Base-by-base conservation (phyloP, 2,329 filamentous ascomycete genomes). In the Fusarium mexicanum region DNA sequence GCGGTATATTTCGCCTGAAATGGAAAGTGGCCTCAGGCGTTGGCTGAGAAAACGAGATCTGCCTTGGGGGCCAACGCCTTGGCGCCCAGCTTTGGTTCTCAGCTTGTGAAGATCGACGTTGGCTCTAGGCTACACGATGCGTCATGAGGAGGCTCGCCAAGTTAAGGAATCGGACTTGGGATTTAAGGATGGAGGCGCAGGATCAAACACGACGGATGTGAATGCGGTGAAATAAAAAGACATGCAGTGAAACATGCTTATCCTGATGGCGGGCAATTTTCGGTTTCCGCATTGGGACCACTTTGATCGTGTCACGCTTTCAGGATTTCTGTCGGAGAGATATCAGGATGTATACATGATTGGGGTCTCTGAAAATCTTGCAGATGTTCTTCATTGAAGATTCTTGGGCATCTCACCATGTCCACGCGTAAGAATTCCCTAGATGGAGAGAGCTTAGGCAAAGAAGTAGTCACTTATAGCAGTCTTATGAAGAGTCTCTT, bases 231-330 rank as follows among this genome's bases (percentile, higher is more conserved):
- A 29, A 17, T 14, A 13, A n/a, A 37, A 9, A 37, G 5, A 13
- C 10, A n/a, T 17, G 3, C 4, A 12, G 0, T 9, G 4, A 14
- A 24, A 3, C 22, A 37, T 26, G 33, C n/a, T 2, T 24, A 17
- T 37, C 6, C 29, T 7, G 29, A n/a, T 22, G 13, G 22, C 22
- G 26, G 47, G 17, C 2, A 20, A 13, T 13, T 26, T 46, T 6
- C n/a, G n/a, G n/a, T n/a, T n/a, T n/a, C n/a, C n/a, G n/a, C n/a
- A n/a, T n/a, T n/a, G n/a, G n/a, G n/a, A n/a, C n/a, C n/a, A n/a
- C n/a, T n/a, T 20, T 46, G 9, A 11, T 17, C 8, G 11, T n/a
- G 41, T 5, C 24, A 26, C 17, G 6, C 12, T n/a, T n/a, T 14
- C 17, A 26, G 11, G 7, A 20, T 13, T 20, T 2, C 31, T 12